A percentile compares a stretch with the other conserved stretches of the same genome.
phyloP scores from a whole-genome alignment of 306 rosid species.

The Luffa aegyptiaca region DNA sequence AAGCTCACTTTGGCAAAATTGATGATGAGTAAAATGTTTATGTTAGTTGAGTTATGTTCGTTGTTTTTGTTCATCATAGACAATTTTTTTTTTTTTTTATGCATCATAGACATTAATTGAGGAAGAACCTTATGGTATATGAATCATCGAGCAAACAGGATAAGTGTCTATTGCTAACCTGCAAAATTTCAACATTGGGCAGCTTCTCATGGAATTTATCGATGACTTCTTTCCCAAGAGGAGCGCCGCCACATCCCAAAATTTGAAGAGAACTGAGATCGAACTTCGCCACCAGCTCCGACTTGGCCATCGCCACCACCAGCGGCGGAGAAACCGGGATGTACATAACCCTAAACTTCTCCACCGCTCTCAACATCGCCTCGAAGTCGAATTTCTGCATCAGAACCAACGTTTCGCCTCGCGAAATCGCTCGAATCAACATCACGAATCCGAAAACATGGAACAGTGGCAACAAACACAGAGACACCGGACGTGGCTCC shows the following conservation, averaged over 20 bases:
- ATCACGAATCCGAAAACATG: slow-evolving; percentile 70
- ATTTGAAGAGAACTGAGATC: slow-evolving; percentile 49
- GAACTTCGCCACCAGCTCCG: slow-evolving; percentile 42
- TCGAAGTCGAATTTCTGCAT: slow-evolving; percentile 61
- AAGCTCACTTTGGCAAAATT: too few relatives aligned
- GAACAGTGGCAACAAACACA: slow-evolving; percentile 48
- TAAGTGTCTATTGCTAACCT: slow-evolving; percentile 23
- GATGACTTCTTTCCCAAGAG: slow-evolving; percentile 50
- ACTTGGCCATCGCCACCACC: slow-evolving; percentile 54
- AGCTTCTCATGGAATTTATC: slow-evolving; percentile 36
- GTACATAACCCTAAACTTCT: slow-evolving; percentile 34
- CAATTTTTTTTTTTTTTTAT: too few relatives aligned
- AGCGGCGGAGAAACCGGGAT: slow-evolving; percentile 86
- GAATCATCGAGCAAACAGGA: background rate
- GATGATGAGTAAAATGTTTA: too few relatives aligned
- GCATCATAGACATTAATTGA: too few relatives aligned
- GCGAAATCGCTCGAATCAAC: slow-evolving; percentile 33
- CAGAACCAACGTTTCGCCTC: slow-evolving; percentile 58
- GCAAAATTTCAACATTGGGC: slow-evolving; percentile 41
- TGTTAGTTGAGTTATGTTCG: too few relatives aligned
- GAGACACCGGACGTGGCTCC: slow-evolving; percentile 20
- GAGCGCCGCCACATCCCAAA: slow-evolving; percentile 68
- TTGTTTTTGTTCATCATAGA: too few relatives aligned
- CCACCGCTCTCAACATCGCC: slow-evolving; percentile 49
- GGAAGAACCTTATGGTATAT: background rate